These are phyloP conservation scores for Phyllosticta citriasiana DNA, from an alignment of 2,329 filamentous ascomycete species.

Conservation along the genomic window DNA sequence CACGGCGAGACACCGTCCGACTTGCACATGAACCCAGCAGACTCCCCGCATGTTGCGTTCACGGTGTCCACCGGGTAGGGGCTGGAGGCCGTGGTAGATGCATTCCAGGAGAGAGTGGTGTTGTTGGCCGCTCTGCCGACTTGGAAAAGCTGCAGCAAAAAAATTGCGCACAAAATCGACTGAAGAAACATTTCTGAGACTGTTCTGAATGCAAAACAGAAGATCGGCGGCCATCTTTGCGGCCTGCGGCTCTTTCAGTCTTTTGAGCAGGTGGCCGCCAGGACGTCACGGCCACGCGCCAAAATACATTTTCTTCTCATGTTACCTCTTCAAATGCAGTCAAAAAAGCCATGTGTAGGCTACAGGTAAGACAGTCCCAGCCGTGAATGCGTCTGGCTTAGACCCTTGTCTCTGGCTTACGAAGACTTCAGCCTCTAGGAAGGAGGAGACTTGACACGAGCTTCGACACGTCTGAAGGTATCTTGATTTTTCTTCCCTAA, in stretches of 20 bases:
- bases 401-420: background rate
- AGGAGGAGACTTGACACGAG: background rate
- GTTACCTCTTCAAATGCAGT: background rate
- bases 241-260: background rate
- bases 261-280: background rate
- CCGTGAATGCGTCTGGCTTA: background rate
- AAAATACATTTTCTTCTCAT: background rate
- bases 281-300: background rate
- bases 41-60: constrained; percentile 1
- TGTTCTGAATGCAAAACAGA: background rate
- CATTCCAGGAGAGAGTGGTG: constrained; percentile 4
- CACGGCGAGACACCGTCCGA: constrained; percentile 2
- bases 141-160: background rate
- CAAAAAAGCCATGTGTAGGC: background rate
- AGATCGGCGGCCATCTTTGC: background rate
- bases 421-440: background rate
- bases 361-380: background rate
- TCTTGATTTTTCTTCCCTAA: background rate
- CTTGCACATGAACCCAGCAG: background rate
- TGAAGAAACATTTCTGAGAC: background rate
- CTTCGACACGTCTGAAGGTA: background rate
- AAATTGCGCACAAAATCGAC: background rate
- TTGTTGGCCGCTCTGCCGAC: background rate
- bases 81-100: background rate
- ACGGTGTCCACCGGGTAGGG: constrained; percentile 1